Percentiles rank a stretch among this genome's conserved stretches.
These are phyloP conservation scores for Phytophthora palmivora DNA, from an alignment of 352 stramenopile species.

Conservation along the genomic window DNA sequence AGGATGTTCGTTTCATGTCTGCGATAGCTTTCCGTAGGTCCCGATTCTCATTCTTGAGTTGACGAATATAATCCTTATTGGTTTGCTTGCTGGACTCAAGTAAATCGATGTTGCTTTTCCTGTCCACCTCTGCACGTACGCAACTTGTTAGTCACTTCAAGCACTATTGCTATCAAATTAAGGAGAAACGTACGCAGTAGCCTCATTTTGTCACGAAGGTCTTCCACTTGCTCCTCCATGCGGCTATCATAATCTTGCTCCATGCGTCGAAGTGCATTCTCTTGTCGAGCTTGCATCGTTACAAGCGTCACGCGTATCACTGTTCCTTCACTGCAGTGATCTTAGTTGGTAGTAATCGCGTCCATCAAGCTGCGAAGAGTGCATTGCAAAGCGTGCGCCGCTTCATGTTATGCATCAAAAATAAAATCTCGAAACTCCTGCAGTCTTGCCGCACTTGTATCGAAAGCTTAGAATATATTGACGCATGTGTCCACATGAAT, in stretches of 20 bases:
- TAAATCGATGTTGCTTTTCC: slow-evolving; percentile 86
- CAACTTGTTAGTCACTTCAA: slow-evolving; percentile 1
- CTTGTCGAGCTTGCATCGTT: slow-evolving; percentile 51
- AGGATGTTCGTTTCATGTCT: slow-evolving; percentile 69
- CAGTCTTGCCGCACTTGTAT: slow-evolving; percentile 10
- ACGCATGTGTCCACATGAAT: slow-evolving; percentile 22
- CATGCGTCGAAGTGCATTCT: slow-evolving; percentile 79
- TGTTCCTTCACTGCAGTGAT: slow-evolving; percentile 8
- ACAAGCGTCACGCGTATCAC: neutral
- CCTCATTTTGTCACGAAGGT: slow-evolving; percentile 87
- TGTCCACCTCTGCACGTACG: slow-evolving; percentile 75
- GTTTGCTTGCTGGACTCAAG: slow-evolving; percentile 90
- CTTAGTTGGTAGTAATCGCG: neutral
- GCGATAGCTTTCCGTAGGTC: slow-evolving; percentile 87
- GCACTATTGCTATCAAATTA: neutral
- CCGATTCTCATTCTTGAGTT: slow-evolving; percentile 91
- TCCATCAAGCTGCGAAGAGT: slow-evolving; percentile 26
- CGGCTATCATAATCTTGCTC: slow-evolving; percentile 83
- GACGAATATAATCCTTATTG: slow-evolving; percentile 90
- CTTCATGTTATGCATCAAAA: slow-evolving; percentile 29
- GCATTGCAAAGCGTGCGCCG: slow-evolving; percentile 2
- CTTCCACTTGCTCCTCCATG: slow-evolving; percentile 87
- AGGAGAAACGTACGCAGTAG: slow-evolving; percentile 65
- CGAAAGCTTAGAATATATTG: slow-evolving; percentile 29
- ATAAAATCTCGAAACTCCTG: slow-evolving; percentile 37